Evolutionary conservation across 768 basidiomycete genomes (phyloP), one percentile per base, ranked within the genome.

Genomic region (Leccinum disarticulatum): DNA sequence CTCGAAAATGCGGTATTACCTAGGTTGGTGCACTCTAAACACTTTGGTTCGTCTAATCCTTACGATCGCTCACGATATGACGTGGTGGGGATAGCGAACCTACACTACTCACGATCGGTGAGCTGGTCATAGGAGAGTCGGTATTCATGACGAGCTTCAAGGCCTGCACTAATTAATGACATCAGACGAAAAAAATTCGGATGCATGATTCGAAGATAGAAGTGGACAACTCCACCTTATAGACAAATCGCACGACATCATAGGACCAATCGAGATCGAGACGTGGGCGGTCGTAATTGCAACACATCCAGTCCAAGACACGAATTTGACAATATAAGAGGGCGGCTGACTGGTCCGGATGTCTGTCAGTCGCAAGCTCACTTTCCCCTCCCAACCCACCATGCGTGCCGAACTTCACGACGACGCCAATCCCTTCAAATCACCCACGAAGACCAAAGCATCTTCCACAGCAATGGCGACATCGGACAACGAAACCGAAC

Each of bases 381-480:
- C 36, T 41, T 36, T 30, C 4, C 19, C 48, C 27, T 19, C 11
- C 6, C 11, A 25, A 17, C 31, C 15, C 41, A 35, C 11, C 28
- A 67, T 70, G 63, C 52, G 65, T 15, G 14, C 51, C 50, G 27
- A 59, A 33, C 51, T 10, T 31, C 22, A 38, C 35, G 7, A 13
- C 55, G 48, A 56, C n/a, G 22, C 2, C 4, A 61, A 70, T 17
- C 66, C 69, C 5, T 72, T 71, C 51, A 35, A 56, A 56, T 69
- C 69, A 1, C 69, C 69, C 54, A 43, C 57, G 63, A 70, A 60
- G 47, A 1, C 47, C 7, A 43, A 8, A 6, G 1, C 30, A 25
- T 27, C 9, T n/a, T 51, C 43, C 17, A 22, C 55, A 27, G 52
- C 60, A 41, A 22, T 30, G 11, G 27, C 38, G 25, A 30, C 1